These are phyloP conservation scores for Solanum habrochaites DNA, from an alignment of 257 asterid species.

Conservation along the genomic window DNA sequence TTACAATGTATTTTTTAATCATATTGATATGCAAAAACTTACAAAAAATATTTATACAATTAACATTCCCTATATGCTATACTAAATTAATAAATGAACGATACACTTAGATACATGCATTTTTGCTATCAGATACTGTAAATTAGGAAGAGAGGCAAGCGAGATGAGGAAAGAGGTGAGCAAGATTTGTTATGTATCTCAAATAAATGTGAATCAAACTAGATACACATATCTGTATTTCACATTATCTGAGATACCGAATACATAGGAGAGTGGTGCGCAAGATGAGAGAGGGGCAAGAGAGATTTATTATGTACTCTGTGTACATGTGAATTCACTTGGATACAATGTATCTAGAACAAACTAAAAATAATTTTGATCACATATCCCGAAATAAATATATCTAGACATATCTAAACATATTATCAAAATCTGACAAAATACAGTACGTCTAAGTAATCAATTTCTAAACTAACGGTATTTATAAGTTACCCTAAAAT, in stretches of 20 bases:
- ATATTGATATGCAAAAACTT: no score
- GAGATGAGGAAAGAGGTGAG: not conserved
- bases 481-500: not conserved
- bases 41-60: no score
- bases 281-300: not conserved
- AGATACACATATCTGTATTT: not conserved
- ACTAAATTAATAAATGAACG: not conserved
- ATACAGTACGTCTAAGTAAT: not conserved
- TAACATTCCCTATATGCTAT: no score
- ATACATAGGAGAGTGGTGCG: not conserved
- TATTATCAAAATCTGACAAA: not conserved
- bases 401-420: not conserved
- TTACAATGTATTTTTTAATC: no score
- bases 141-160: not conserved
- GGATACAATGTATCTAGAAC: not conserved
- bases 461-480: no score
- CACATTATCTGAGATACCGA: no score
- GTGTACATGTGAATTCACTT: not conserved
- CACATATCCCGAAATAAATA: not conserved
- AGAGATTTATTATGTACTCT: not conserved
- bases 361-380: no score
- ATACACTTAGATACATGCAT: not conserved
- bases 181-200: not conserved
- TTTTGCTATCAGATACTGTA: no score
- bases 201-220: not conserved